A percentile compares a stretch with the other conserved stretches of the same genome.
These are phyloP conservation scores for Verticillium isaacii DNA, from an alignment of 2,329 filamentous ascomycete species.

Conservation along the genomic window DNA sequence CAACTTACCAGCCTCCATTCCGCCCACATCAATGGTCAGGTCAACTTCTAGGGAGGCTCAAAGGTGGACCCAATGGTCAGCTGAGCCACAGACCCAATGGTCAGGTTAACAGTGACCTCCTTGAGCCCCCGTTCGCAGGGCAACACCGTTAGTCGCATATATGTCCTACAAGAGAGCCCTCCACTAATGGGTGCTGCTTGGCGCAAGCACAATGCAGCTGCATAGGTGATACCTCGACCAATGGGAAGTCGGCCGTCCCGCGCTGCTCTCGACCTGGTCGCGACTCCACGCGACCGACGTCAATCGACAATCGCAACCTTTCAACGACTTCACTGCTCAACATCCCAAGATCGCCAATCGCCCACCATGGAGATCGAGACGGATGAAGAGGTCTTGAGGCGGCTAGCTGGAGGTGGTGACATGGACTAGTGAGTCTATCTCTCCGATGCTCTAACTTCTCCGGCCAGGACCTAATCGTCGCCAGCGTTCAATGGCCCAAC, in stretches of 20 bases:
- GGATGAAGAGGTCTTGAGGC: conserved; percentile 44
- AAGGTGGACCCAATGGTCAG: too few species aligned
- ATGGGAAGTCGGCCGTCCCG: not conserved
- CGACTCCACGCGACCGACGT: not conserved
- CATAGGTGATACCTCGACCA: not conserved
- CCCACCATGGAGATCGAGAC: conserved; percentile 50
- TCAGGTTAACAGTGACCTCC: too few species aligned
- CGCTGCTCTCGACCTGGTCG: not conserved
- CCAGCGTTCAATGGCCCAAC: conserved; percentile 64
- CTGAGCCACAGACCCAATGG: too few species aligned
- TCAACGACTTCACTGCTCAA: not conserved
- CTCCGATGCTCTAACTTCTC: not conserved
- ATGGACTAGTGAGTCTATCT: conserved; percentile 49
- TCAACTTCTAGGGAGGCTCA: too few species aligned
- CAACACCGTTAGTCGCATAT: too few species aligned
- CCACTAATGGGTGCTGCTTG: not conserved
- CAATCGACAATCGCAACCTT: not conserved
- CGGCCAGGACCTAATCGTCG: conserved; percentile 10
- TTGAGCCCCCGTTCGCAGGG: too few species aligned
- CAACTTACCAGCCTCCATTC: too few species aligned
- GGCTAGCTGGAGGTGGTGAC: conserved; percentile 45
- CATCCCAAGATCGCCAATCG: not conserved
- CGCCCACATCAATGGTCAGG: too few species aligned
- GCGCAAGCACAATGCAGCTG: not conserved
- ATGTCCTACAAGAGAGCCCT: too few species aligned